Percentiles rank a stretch among this genome's conserved stretches.
Conservation (phyloP, 2,329 filamentous ascomycete genomes). For the Cylindrodendrum hubeiense region DNA sequence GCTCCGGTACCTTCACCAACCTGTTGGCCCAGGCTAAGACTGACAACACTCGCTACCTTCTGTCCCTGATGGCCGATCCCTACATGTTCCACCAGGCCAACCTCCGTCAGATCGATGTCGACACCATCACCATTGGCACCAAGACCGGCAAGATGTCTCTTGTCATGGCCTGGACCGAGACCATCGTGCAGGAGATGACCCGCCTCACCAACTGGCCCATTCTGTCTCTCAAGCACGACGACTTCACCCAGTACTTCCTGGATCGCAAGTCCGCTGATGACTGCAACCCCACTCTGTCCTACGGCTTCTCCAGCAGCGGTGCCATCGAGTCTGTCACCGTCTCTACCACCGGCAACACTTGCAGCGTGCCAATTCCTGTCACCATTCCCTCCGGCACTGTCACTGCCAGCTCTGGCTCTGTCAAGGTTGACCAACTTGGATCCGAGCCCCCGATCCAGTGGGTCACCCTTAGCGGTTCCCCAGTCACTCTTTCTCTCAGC, state of each 20-base stretch:
- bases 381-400: constrained; percentile 19
- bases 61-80: constrained; percentile 26
- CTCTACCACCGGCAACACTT: constrained; percentile 22
- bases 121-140: constrained; percentile 21
- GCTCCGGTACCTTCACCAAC: constrained; percentile 19
- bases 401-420: constrained; percentile 3
- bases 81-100: constrained; percentile 39
- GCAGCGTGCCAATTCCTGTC: constrained; percentile 25
- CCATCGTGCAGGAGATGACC: constrained; percentile 29
- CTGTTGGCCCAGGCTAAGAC: constrained; percentile 22
- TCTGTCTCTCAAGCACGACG: constrained; percentile 27
- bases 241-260: constrained; percentile 31
- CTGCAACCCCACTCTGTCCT: constrained; percentile 28
- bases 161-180: constrained; percentile 32
- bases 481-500: constrained; percentile 15
- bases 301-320: constrained; percentile 15
- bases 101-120: constrained; percentile 28
- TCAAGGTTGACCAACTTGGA: constrained; percentile 16
- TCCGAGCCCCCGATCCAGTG: constrained; percentile 32
- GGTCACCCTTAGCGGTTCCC: constrained; percentile 23
- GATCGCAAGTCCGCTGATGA: constrained; percentile 28
- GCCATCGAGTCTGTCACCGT: constrained; percentile 18
- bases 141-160: constrained; percentile 29
- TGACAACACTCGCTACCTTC: constrained; percentile 31
- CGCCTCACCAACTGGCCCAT: constrained; percentile 35